Evolutionary conservation across 805 yeast genomes (phyloP).

Genomic region (Millerago galiae): DNA sequence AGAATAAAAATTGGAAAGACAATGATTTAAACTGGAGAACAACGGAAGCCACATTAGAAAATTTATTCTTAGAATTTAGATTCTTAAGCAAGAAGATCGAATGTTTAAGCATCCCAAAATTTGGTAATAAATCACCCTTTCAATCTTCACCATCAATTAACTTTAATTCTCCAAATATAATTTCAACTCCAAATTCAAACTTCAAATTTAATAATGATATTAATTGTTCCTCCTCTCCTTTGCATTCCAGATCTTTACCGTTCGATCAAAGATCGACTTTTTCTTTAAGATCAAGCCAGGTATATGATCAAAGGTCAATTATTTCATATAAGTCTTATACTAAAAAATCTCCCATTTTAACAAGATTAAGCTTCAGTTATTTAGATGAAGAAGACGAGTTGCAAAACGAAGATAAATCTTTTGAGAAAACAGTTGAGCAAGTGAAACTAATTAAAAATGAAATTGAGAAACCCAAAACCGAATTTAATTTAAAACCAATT

Average conservation of each 20-base stretch:
- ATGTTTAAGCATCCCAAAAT: constrained; percentile 5
- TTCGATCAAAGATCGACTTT: constrained; percentile 2
- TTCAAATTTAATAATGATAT: background rate
- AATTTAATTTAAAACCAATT: constrained; percentile 13
- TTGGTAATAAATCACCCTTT: background rate
- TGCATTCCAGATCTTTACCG: background rate
- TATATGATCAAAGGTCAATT: constrained; percentile 1
- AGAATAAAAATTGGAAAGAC: constrained; percentile 22
- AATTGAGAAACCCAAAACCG: background rate
- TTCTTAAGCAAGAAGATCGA: constrained; percentile 24
- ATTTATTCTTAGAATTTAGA: constrained; percentile 34
- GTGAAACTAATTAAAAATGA: no score
- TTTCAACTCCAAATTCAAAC: background rate
- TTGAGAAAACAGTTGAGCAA: background rate
- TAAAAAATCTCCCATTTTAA: background rate
- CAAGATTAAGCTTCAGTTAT: constrained; percentile 1
- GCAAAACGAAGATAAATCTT: background rate
- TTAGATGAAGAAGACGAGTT: background rate
- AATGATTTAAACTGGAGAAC: constrained; percentile 38
- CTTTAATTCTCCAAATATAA: background rate
- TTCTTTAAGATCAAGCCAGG: background rate
- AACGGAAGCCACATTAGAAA: constrained; percentile 39
- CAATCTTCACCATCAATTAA: background rate
- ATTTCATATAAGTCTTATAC: constrained; percentile 1
- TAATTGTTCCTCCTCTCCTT: background rate